phyloP scores from a whole-genome alignment of 352 stramenopile genomes.

The Pythium biforme region DNA sequence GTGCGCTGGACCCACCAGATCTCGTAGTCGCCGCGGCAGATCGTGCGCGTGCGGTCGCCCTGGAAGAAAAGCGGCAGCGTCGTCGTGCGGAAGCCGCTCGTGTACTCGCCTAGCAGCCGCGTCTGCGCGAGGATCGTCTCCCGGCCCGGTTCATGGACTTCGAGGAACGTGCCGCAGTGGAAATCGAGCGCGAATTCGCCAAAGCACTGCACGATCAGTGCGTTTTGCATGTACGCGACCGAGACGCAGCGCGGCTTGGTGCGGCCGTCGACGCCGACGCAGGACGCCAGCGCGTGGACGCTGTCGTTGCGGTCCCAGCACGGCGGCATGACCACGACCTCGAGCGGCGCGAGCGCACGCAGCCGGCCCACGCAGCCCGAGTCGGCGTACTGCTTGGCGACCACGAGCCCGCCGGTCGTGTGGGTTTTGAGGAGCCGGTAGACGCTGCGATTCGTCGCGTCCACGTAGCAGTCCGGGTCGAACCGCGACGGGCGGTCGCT shows the following conservation, averaged over 20 bases:
- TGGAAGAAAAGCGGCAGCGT: conserved; percentile 70
- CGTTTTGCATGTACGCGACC: conserved; percentile 79
- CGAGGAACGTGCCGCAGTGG: conserved; percentile 85
- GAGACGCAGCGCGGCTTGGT: conserved; percentile 61
- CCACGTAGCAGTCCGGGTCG: conserved; percentile 72
- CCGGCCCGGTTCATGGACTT: conserved; percentile 68
- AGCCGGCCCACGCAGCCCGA: conserved; percentile 57
- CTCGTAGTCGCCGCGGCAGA: conserved; percentile 76
- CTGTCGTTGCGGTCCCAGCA: conserved; percentile 87
- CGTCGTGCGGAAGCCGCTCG: conserved; percentile 71
- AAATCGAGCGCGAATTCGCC: conserved; percentile 65
- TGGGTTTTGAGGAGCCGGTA: conserved; percentile 66
- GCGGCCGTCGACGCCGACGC: conserved; percentile 60
- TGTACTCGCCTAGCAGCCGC: conserved; percentile 64
- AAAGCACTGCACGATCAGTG: conserved; percentile 74
- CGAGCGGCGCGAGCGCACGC: conserved; percentile 44
- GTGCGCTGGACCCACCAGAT: conserved; percentile 89
- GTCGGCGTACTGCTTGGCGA: conserved; percentile 52
- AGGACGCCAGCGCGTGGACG: conserved; percentile 60
- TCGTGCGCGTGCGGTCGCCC: conserved; percentile 55
- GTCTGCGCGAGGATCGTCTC: conserved; percentile 75
- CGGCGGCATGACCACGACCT: conserved; percentile 51
- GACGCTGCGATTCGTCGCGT: conserved; percentile 37
- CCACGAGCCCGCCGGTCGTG: conserved; percentile 34
- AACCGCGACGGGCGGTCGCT: conserved; percentile 68